Conservation (phyloP, 2,329 filamentous ascomycete species). For the Fusarium euwallaceae region DNA sequence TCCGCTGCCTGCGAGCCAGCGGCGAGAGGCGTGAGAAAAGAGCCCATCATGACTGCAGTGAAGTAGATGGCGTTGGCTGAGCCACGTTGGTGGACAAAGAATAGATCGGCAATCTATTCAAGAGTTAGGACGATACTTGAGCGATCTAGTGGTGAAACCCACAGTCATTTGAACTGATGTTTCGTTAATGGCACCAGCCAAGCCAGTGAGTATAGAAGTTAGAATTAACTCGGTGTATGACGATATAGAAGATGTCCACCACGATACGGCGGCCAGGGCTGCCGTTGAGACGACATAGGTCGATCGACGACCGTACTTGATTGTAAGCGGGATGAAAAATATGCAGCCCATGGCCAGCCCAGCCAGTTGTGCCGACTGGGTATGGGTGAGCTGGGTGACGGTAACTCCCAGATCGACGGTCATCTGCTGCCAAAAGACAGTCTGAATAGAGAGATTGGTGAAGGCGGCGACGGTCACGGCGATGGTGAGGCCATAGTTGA, state of each 20-base stretch:
- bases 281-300: conserved; percentile 46
- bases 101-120: conserved; percentile 49
- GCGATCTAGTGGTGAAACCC: fast-evolving
- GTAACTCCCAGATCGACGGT: conserved; percentile 47
- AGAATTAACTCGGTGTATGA: conserved; percentile 42
- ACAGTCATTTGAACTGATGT: conserved; percentile 56
- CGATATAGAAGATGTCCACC: conserved; percentile 43
- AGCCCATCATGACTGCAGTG: conserved; percentile 48
- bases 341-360: conserved; percentile 52
- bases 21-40: conserved; percentile 49
- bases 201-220: conserved; percentile 47
- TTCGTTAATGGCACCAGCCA: conserved; percentile 57
- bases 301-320: conserved; percentile 52
- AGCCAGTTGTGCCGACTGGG: conserved; percentile 47
- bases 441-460: conserved; percentile 44
- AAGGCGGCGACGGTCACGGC: conserved; percentile 48
- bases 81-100: conserved; percentile 51
- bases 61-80: conserved; percentile 51
- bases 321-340: conserved; percentile 52
- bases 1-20: conserved; percentile 42
- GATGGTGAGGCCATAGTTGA: conserved; percentile 47
- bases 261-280: conserved; percentile 41
- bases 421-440: conserved; percentile 53
- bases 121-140: not conserved
- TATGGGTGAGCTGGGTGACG: conserved; percentile 43